Conservation (phyloP, 345 rosid species). For the Dovyalis caffra region DNA sequence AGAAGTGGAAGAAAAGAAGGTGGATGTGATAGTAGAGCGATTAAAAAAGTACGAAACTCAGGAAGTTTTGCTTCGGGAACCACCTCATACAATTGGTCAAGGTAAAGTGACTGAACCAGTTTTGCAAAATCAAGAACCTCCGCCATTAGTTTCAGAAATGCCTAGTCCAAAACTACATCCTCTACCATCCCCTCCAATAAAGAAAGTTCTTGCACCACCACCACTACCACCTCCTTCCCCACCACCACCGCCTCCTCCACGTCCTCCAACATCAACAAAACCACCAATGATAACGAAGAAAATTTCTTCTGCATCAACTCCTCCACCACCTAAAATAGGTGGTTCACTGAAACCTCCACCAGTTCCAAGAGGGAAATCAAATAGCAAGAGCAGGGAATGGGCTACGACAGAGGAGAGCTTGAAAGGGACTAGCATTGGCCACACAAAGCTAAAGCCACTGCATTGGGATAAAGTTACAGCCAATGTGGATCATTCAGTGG, state of each 20-base stretch:
- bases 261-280: not conserved
- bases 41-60: not conserved
- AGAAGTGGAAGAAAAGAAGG: conserved; percentile 33
- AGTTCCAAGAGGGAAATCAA: conserved; percentile 28
- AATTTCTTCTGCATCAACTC: conserved; percentile 7
- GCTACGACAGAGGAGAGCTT: conserved; percentile 27
- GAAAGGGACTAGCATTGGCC: conserved; percentile 26
- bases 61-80: conserved; percentile 10
- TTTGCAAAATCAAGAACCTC: not conserved
- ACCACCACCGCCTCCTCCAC: conserved; percentile 14
- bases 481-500: conserved; percentile 57
- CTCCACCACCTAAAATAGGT: conserved; percentile 24
- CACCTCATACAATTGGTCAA: not conserved
- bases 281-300: not conserved
- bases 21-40: conserved; percentile 13
- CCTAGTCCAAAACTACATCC: conserved; percentile 3
- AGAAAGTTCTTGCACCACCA: conserved; percentile 3
- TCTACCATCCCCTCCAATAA: not conserved
- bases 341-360: conserved; percentile 31
- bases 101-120: not conserved
- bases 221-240: conserved; percentile 12
- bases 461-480: conserved; percentile 66
- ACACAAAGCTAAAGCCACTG: conserved; percentile 50
- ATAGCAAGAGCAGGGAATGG: conserved; percentile 20
- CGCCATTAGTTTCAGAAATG: not conserved